Evolutionary conservation across 768 basidiomycete species (phyloP).

Genomic region (Erythrobasidium yunnanense): DNA sequence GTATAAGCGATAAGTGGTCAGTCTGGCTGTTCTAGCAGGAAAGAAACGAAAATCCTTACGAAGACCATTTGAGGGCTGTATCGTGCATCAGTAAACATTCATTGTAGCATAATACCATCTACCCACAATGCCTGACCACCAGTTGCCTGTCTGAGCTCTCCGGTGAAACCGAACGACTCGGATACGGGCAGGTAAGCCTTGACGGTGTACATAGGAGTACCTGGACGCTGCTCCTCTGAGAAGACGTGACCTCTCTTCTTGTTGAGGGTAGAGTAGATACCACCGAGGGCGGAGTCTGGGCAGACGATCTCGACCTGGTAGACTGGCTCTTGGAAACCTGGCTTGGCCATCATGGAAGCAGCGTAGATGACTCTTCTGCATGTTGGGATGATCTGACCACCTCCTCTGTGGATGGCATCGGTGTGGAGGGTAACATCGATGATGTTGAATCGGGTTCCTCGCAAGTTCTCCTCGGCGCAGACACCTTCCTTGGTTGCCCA

Average conservation of each 20-base stretch:
- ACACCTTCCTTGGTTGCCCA: constrained; percentile 85
- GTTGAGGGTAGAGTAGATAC: constrained; percentile 53
- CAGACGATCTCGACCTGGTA: constrained; percentile 89
- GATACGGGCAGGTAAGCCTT: constrained; percentile 87
- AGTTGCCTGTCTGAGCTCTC: constrained; percentile 80
- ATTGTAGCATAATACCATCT: constrained; percentile 73
- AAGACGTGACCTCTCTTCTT: constrained; percentile 97
- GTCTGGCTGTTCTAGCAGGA: neutral
- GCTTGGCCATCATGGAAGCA: constrained; percentile 79
- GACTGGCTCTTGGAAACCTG: constrained; percentile 88
- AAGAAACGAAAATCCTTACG: constrained; percentile 32
- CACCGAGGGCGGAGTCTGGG: constrained; percentile 92
- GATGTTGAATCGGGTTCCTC: constrained; percentile 83
- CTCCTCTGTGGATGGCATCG: constrained; percentile 98
- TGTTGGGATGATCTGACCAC: constrained; percentile 92
- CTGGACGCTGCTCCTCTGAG: constrained; percentile 88
- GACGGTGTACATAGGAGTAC: constrained; percentile 97
- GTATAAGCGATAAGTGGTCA: constrained; percentile 33
- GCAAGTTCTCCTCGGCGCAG: constrained; percentile 91
- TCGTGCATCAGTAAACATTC: too few species aligned
- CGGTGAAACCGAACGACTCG: constrained; percentile 82
- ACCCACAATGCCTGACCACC: constrained; percentile 93
- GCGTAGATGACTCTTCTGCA: constrained; percentile 94
- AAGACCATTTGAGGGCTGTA: too few species aligned
- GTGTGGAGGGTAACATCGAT: constrained; percentile 56